These are phyloP conservation scores for Scheffersomyces titani DNA, from an alignment of 1,139 yeast species.

Conservation along the genomic window DNA sequence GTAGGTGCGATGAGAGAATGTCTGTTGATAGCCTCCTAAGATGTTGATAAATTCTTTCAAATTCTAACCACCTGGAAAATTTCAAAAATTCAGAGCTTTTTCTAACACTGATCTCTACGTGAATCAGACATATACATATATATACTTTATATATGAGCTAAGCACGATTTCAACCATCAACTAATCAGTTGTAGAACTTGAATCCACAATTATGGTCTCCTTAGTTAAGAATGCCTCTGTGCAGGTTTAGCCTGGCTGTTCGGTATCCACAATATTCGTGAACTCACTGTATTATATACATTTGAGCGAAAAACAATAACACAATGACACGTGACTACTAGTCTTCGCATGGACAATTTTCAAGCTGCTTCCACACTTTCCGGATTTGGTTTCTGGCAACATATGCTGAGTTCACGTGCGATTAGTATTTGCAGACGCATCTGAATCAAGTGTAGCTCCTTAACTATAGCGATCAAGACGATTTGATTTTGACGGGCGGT, in stretches of 20 bases:
- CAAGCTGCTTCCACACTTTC: not conserved
- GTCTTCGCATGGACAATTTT: not conserved
- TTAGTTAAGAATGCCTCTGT: not conserved
- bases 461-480: not conserved
- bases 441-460: not conserved
- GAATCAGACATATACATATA: not conserved
- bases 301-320: not conserved
- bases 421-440: not conserved
- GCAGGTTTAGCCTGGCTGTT: not conserved
- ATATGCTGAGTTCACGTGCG: not conserved
- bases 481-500: not conserved
- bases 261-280: not conserved
- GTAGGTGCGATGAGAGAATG: not conserved
- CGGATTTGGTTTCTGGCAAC: not conserved
- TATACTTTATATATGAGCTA: not conserved
- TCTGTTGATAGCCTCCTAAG: not conserved
- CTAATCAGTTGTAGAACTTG: not conserved
- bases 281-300: not conserved
- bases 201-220: not conserved
- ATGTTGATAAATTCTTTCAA: not conserved
- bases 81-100: not conserved
- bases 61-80: not conserved
- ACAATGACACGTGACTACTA: conserved; percentile 1
- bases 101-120: not conserved
- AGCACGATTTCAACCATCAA: not conserved